phyloP scores from a whole-genome alignment of 2,329 filamentous ascomycete species.

The Coniochaeta hoffmannii region DNA sequence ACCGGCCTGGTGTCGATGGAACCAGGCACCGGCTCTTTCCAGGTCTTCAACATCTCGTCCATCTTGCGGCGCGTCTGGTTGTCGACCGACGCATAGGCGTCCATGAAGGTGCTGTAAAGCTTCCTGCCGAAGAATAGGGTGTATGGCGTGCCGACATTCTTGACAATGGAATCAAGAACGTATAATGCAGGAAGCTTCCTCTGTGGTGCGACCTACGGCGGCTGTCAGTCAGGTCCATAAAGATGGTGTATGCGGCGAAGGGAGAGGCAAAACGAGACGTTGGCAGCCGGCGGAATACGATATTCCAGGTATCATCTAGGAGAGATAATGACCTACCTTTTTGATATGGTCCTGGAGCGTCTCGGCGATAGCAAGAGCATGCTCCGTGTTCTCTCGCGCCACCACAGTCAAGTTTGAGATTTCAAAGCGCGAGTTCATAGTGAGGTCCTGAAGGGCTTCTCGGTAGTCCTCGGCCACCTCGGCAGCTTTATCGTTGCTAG shows the following conservation, averaged over 20 bases:
- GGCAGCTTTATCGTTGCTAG: constrained; percentile 44
- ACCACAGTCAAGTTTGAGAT: constrained; percentile 97
- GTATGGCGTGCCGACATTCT: constrained; percentile 97
- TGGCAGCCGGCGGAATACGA: background rate
- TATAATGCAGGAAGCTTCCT: constrained; percentile 95
- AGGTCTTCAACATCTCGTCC: constrained; percentile 95
- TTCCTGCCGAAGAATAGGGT: constrained; percentile 90
- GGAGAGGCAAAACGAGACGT: background rate
- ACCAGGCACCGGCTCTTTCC: constrained; percentile 94
- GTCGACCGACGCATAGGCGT: constrained; percentile 87
- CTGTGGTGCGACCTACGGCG: constrained; percentile 66
- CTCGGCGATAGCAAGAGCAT: constrained; percentile 87
- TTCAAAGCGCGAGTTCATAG: constrained; percentile 84
- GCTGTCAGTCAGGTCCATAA: constrained; percentile 12
- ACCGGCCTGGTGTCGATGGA: constrained; percentile 90
- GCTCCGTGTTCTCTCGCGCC: constrained; percentile 93
- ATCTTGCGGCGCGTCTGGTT: constrained; percentile 76
- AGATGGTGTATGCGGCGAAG: background rate
- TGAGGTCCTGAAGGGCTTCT: constrained; percentile 85
- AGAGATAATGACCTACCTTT: constrained; percentile 59
- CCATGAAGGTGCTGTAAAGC: constrained; percentile 93
- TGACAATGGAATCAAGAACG: constrained; percentile 95
- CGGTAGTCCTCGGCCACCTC: constrained; percentile 95
- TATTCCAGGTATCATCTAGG: background rate
- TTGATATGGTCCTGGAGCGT: constrained; percentile 90